A percentile compares a stretch with the other conserved stretches of the same genome.
Evolutionary conservation across 2,329 filamentous ascomycete genomes (phyloP).

Genomic region (Simplicillium aogashimaense): DNA sequence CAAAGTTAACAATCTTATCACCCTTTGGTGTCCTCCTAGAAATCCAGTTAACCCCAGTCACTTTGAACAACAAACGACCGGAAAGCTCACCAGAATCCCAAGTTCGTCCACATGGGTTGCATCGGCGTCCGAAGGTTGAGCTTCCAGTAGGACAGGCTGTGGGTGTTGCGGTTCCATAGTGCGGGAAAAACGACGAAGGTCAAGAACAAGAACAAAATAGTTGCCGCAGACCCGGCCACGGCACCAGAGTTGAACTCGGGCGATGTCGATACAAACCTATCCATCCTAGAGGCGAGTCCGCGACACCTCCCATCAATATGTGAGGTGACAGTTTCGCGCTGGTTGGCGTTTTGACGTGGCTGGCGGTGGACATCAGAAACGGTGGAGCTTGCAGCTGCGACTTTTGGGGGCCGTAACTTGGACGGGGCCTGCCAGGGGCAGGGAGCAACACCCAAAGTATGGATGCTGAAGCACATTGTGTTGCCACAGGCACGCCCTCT

Average conservation of each 20-base stretch:
- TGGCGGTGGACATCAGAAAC: too few species aligned
- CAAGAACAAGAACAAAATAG: conserved; percentile 23
- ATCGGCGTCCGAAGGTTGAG: conserved; percentile 38
- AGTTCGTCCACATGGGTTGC: conserved; percentile 52
- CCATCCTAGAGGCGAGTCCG: too few species aligned
- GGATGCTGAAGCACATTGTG: too few species aligned
- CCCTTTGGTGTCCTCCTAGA: conserved; percentile 20
- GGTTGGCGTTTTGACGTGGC: too few species aligned
- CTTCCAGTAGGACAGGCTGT: conserved; percentile 45
- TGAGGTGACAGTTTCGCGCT: too few species aligned
- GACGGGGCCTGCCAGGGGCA: too few species aligned
- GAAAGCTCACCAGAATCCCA: conserved; percentile 43
- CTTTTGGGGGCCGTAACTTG: too few species aligned
- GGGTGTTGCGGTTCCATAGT: conserved; percentile 22
- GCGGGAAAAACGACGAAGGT: conserved; percentile 9
- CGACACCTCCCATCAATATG: too few species aligned
- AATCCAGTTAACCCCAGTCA: background rate
- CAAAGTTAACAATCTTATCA: conserved; percentile 23
- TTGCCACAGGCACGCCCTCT: too few species aligned
- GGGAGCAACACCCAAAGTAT: too few species aligned
- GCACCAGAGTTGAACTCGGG: background rate
- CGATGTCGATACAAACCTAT: too few species aligned
- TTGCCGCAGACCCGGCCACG: conserved; percentile 2
- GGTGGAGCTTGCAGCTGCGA: too few species aligned
- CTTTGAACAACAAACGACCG: background rate